Percentiles rank a stretch among this genome's conserved stretches.
Conservation (phyloP, 163 green algal genomes). For the Prototheca cutis region DNA sequence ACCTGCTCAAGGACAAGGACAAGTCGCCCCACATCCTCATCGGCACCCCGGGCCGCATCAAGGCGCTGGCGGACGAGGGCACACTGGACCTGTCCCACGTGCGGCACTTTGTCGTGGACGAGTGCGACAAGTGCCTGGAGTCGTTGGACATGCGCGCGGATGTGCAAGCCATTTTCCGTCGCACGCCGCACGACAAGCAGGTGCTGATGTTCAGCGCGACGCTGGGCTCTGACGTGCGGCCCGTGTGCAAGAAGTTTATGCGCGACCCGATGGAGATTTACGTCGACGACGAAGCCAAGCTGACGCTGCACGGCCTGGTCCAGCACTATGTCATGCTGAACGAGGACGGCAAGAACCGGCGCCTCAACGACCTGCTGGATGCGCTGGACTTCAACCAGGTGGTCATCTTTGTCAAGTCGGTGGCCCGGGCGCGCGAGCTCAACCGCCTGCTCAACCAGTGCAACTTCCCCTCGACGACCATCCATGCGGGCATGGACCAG, state of each 20-base stretch:
- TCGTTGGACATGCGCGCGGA: conserved; percentile 96
- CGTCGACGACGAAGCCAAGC: conserved; percentile 98
- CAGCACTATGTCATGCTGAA: conserved; percentile 95
- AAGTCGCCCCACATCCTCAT: conserved; percentile 86
- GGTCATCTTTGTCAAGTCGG: conserved; percentile 98
- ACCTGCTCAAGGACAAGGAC: conserved; percentile 71
- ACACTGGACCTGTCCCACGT: conserved; percentile 76
- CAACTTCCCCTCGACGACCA: conserved; percentile 90
- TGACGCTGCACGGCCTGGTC: conserved; percentile 98
- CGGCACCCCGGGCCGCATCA: conserved; percentile 90
- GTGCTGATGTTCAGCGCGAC: conserved; percentile 99
- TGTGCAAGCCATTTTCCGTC: conserved; percentile 95
- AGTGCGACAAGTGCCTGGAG: conserved; percentile 99
- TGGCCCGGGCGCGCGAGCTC: conserved; percentile 78
- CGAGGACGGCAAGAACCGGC: conserved; percentile 97
- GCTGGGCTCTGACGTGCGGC: conserved; percentile 80
- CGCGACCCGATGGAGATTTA: conserved; percentile 95
- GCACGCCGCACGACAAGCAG: conserved; percentile 98
- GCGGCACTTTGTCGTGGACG: conserved; percentile 94
- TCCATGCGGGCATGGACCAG: conserved; percentile 75
- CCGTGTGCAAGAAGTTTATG: conserved; percentile 99
- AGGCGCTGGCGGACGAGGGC: conserved; percentile 73
- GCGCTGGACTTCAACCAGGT: conserved; percentile 99
- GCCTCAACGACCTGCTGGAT: conserved; percentile 98
- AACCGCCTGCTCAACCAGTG: conserved; percentile 92